phyloP scores from a whole-genome alignment of 164 flowering plant genomes.

The Magnolia officinalis region DNA sequence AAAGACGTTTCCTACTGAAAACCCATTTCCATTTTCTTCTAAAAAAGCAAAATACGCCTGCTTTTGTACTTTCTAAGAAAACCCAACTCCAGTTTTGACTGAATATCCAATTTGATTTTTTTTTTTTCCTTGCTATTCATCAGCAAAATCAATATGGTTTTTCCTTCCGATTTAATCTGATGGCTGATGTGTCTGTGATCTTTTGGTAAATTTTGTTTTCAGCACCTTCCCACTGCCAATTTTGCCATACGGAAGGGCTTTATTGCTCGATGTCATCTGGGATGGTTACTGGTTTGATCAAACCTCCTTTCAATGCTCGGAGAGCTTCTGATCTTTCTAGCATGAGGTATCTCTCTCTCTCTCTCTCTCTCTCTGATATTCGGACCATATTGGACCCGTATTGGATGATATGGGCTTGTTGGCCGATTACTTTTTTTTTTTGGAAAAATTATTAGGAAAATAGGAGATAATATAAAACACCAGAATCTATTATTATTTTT shows the following conservation, averaged over 20 bases:
- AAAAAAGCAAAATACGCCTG: background rate
- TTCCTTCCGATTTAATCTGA: background rate
- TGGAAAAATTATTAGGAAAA: no score
- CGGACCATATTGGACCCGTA: no score
- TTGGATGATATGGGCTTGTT: no score
- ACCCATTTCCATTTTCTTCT: background rate
- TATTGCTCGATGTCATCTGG: constrained; percentile 10
- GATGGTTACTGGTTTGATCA: constrained; percentile 2
- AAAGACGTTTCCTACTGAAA: background rate
- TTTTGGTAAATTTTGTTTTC: background rate
- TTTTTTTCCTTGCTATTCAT: background rate
- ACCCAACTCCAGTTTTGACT: background rate
- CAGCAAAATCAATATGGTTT: background rate
- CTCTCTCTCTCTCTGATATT: background rate
- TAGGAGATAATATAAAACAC: no score
- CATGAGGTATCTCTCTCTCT: constrained; percentile 5
- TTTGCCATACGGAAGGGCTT: constrained; percentile 6
- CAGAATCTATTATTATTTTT: no score
- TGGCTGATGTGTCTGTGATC: background rate
- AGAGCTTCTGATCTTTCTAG: constrained; percentile 5
- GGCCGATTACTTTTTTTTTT: no score
- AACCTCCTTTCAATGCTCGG: background rate
- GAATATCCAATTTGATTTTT: no score
- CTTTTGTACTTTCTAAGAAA: background rate
- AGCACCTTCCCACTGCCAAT: constrained; percentile 4